Percentiles rank a stretch among this genome's conserved stretches.
Conservation (phyloP, 805 yeast genomes). For the Spathaspora gorwiae region DNA sequence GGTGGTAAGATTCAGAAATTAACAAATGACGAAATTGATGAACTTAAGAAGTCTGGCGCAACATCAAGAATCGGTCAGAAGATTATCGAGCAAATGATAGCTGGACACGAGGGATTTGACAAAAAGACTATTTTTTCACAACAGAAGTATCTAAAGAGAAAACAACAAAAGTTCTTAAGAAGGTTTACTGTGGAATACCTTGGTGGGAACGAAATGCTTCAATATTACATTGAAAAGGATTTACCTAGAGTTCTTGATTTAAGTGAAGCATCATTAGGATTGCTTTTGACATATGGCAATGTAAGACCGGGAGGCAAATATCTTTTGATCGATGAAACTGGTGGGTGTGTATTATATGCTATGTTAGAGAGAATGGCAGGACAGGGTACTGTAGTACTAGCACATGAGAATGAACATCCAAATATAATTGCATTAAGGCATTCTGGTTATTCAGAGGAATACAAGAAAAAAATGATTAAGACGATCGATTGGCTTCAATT, state of each 20-base stretch:
- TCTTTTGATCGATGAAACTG: conserved; percentile 87
- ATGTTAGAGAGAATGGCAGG: conserved; percentile 91
- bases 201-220: conserved; percentile 64
- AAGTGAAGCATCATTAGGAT: conserved; percentile 80
- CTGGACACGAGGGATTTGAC: conserved; percentile 80
- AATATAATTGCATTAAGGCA: conserved; percentile 67
- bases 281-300: conserved; percentile 73
- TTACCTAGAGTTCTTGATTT: conserved; percentile 67
- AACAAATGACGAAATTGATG: conserved; percentile 77
- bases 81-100: conserved; percentile 76
- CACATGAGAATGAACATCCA: conserved; percentile 93
- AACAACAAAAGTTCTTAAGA: conserved; percentile 85
- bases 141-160: conserved; percentile 85
- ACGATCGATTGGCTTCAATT: conserved; percentile 76
- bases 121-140: conserved; percentile 87
- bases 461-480: conserved; percentile 52
- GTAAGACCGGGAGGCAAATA: conserved; percentile 88
- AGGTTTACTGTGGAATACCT: conserved; percentile 78
- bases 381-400: conserved; percentile 57
- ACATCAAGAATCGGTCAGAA: conserved; percentile 62
- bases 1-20: conserved; percentile 72
- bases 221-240: conserved; percentile 75
- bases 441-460: conserved; percentile 56
- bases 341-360: conserved; percentile 82
- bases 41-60: conserved; percentile 67